Evolutionary conservation across 352 stramenopile genomes (phyloP).

Genomic region (Pelagophyceae sp.): DNA sequence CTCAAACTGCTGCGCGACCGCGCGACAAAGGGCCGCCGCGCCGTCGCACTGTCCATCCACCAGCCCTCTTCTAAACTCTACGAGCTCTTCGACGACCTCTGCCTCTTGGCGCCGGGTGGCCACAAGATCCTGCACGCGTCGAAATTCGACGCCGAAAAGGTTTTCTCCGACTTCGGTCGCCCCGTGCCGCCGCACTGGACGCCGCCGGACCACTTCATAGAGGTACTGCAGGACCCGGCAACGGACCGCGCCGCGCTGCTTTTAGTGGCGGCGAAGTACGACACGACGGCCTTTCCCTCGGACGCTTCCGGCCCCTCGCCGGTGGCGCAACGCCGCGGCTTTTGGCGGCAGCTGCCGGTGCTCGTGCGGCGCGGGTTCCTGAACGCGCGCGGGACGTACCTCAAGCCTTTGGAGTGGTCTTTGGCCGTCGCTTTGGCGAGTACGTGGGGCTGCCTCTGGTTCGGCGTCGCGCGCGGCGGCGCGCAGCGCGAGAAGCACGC

Average conservation of each 20-base stretch:
- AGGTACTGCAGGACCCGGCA: neutral
- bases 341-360: neutral
- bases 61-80: slow-evolving; percentile 52
- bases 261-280: too few relatives aligned
- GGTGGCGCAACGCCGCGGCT: neutral
- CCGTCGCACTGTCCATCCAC: slow-evolving; percentile 51
- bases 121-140: neutral
- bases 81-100: slow-evolving; percentile 44
- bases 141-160: neutral
- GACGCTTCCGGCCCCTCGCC: too few relatives aligned
- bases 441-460: neutral
- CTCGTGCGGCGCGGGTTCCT: neutral
- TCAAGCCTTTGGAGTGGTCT: neutral
- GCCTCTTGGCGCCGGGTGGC: slow-evolving; percentile 32
- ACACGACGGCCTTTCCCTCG: too few relatives aligned
- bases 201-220: neutral
- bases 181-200: neutral
- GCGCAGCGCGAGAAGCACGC: neutral
- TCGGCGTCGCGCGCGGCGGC: neutral
- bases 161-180: neutral
- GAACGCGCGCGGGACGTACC: neutral
- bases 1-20: slow-evolving; percentile 49
- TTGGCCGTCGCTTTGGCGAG: neutral
- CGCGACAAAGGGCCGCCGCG: slow-evolving; percentile 28
- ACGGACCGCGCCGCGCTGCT: too few relatives aligned